Percentiles rank a stretch among this genome's conserved stretches.
These are phyloP conservation scores for Acorus calamus DNA, from an alignment of 106 monocot genomes.

Conservation along the genomic window DNA sequence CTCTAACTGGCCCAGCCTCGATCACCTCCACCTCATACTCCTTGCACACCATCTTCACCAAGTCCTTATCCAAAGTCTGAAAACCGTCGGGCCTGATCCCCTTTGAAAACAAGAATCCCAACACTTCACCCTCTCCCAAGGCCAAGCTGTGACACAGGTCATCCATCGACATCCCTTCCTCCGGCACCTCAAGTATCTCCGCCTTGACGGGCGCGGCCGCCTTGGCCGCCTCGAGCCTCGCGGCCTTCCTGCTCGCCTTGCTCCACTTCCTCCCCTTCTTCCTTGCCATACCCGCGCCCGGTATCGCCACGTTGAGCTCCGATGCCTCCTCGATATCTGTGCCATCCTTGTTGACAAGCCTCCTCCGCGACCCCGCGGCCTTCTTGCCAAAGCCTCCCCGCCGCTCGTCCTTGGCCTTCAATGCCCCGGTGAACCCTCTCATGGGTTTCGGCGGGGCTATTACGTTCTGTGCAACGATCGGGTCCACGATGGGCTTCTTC, in stretches of 20 bases:
- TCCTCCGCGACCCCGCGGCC: constrained; percentile 37
- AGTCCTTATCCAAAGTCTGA: constrained; percentile 58
- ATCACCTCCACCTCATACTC: constrained; percentile 95
- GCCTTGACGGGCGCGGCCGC: constrained; percentile 74
- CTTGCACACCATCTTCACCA: constrained; percentile 97
- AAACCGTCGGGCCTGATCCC: constrained; percentile 59
- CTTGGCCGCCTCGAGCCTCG: constrained; percentile 60
- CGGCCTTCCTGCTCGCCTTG: constrained; percentile 73
- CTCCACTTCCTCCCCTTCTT: constrained; percentile 72
- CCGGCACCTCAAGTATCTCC: constrained; percentile 89
- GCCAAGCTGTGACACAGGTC: constrained; percentile 76
- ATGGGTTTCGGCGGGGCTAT: constrained; percentile 52
- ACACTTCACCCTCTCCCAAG: constrained; percentile 55
- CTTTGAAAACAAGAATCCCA: constrained; percentile 52
- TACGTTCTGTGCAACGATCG: constrained; percentile 40
- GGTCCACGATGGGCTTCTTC: constrained; percentile 56
- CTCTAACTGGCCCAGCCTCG: constrained; percentile 42
- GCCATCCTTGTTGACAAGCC: constrained; percentile 27
- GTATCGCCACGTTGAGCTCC: constrained; percentile 56
- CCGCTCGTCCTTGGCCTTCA: constrained; percentile 67
- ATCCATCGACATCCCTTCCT: constrained; percentile 78
- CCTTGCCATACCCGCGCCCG: constrained; percentile 38
- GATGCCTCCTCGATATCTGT: constrained; percentile 42
- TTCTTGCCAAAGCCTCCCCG: constrained; percentile 23
- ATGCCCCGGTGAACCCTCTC: constrained; percentile 27